Evolutionary conservation across 1,284 basidiomycete genomes (phyloP).

Genomic region (Stereum hirsutum): DNA sequence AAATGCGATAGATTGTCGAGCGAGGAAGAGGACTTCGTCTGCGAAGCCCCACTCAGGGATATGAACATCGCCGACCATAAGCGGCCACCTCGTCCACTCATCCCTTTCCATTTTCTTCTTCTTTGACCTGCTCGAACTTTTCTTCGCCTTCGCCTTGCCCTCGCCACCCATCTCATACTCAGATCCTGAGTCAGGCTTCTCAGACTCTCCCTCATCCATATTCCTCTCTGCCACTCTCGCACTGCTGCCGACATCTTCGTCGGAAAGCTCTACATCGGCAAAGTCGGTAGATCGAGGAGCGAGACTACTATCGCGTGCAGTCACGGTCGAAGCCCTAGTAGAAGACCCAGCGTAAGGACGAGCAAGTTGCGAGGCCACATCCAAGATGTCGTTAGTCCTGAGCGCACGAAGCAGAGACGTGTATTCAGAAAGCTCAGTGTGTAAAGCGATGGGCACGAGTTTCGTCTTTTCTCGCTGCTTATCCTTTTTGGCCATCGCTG

Average conservation of each 20-base stretch:
- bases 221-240: not conserved
- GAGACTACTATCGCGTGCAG: conserved; percentile 7
- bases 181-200: no score
- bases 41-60: conserved; percentile 50
- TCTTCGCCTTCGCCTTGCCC: not conserved
- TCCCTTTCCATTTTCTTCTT: conserved; percentile 19
- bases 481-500: conserved; percentile 17
- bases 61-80: conserved; percentile 43
- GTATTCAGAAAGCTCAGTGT: conserved; percentile 54
- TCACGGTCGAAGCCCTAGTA: not conserved
- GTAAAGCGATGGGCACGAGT: conserved; percentile 37
- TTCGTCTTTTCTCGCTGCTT: no score
- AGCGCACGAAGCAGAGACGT: conserved; percentile 51
- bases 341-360: conserved; percentile 8
- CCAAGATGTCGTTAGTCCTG: conserved; percentile 40
- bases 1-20: conserved; percentile 16
- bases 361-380: conserved; percentile 40
- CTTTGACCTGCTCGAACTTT: not conserved
- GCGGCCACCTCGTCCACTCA: conserved; percentile 61
- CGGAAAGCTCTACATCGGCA: not conserved
- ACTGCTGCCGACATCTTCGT: not conserved
- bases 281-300: not conserved
- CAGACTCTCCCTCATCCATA: not conserved
- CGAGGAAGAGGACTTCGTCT: conserved; percentile 44
- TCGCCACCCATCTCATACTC: not conserved